Evolutionary conservation across 768 basidiomycete genomes (phyloP), one percentile per base, ranked within the genome.

Genomic region (Naganishia onofrii): DNA sequence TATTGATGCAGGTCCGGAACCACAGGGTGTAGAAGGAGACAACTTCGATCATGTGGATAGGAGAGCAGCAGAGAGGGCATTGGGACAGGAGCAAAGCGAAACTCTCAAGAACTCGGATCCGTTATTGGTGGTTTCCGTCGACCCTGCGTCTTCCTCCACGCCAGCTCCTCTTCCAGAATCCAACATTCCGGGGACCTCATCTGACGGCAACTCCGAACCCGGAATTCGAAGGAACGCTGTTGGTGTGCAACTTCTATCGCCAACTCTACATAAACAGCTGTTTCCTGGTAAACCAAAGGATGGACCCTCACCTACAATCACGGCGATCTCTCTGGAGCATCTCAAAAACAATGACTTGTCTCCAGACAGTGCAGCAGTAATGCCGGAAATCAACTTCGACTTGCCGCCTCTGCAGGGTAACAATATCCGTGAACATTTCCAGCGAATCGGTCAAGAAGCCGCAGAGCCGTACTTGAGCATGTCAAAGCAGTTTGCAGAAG

Each of bases 181-280:
- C 7, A 51, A 12, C 23, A 3, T 6, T 23, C 3, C 48, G 3
- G 23, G 23, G 7, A 1, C 48, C 6, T n/a, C 48, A 26, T 3
- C n/a, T 3, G 23, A n/a, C 4, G 12, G 21, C 48, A 12, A 23
- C 23, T 1, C 3, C 42, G 23, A 26, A 21, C 28, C 42, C 36
- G 67, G 36, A 8, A 60, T 76, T 0, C 75, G 79, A 0, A 86
- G 92, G 66, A 97, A 96, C 77, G 87, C 89, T 71, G 84, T 93
- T 51, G 94, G 94, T n/a, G 93, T 97, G 8, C 94, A 98, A 77
- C 87, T 96, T 67, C 87, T 98, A 66, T 90, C 93, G 19, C 86
- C 87, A 10, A 83, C 83, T n/a, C 82, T 96, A 8, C 93, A 93
- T 79, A 78, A 83, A 5, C 94, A 96, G 76, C 85, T 95, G 69